Base-by-base conservation (phyloP, 192 early-diverging fungal genomes). In the Neocallimastix lanati region DNA sequence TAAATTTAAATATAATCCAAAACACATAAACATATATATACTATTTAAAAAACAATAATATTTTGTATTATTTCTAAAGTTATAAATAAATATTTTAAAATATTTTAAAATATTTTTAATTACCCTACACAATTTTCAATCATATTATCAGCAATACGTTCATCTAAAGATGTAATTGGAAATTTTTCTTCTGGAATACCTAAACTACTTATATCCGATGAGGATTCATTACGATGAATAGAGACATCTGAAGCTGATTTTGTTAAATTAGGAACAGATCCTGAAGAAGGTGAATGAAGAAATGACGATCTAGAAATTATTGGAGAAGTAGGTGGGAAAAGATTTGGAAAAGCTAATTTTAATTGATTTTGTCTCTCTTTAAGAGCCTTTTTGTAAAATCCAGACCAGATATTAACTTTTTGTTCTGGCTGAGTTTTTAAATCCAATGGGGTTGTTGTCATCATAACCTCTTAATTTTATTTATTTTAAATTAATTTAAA, bases 371-470 rank as follows among this genome's bases (percentile, higher is more conserved):
- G 88, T 35, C 92, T 87, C 77, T 93, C 92, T 28, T 86, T 86
- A 35, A 93, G 86, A 13, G 92, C 84, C 81, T 92, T 93, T 84
- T 92, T 92, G 83, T 93, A 92, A 82, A 93, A 93, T 28, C 92
- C 92, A 29, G 90, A 89, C 92, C 92, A 93, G 77, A 85, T 87
- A 27, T 35, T 79, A 12, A 67, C 50, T 67, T 67, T 67, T 67
- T 67, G 50, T n/a, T 67, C 50, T n/a, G 50, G 16, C 18, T 67
- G 50, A 11, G 50, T n/a, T n/a, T n/a, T 67, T n/a, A 27, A 21
- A n/a, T 67, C 50, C 6, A 50, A 21, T 21, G 40, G 40, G 4
- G 25, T 16, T 67, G 50, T 67, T n/a, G 50, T 7, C 50, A 67
- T 67, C 50, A 67, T 67, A 25, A 67, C 50, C 25, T 33, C 30